These are phyloP conservation scores for Candida sphagnicola DNA, from an alignment of 805 yeast species.

Conservation along the genomic window DNA sequence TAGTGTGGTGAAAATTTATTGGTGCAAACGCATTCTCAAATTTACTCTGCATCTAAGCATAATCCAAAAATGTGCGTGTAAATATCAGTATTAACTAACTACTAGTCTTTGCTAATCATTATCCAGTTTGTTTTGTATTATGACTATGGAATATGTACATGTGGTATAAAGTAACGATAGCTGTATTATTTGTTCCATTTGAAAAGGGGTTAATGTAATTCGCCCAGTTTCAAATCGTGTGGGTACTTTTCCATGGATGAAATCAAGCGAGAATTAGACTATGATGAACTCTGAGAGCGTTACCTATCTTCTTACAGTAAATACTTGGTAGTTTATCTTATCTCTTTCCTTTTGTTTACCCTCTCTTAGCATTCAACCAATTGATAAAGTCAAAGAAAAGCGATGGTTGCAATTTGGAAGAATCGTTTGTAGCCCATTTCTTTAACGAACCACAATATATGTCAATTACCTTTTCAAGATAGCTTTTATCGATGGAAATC, in stretches of 20 bases:
- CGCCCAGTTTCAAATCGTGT: too few relatives aligned
- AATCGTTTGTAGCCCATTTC: constrained; percentile 52
- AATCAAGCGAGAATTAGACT: too few relatives aligned
- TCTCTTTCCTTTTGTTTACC: too few relatives aligned
- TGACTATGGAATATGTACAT: background rate
- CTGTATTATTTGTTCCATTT: background rate
- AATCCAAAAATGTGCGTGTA: background rate
- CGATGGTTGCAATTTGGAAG: constrained; percentile 47
- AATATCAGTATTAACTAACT: constrained; percentile 2
- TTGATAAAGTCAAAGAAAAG: constrained; percentile 76
- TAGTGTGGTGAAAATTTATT: background rate
- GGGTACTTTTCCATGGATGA: too few relatives aligned
- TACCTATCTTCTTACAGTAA: too few relatives aligned
- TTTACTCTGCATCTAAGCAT: background rate
- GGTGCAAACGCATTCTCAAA: background rate
- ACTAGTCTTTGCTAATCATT: background rate
- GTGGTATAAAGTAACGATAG: background rate
- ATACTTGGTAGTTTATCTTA: too few relatives aligned
- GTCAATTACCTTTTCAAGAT: constrained; percentile 45
- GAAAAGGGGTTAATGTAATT: background rate
- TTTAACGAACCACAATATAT: constrained; percentile 55
- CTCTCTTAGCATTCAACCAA: constrained; percentile 62
- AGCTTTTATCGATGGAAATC: constrained; percentile 26
- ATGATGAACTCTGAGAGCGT: too few relatives aligned
- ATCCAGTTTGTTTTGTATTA: background rate